phyloP scores from a whole-genome alignment of 1,284 basidiomycete species.

The Lignosus rhinocerotis region DNA sequence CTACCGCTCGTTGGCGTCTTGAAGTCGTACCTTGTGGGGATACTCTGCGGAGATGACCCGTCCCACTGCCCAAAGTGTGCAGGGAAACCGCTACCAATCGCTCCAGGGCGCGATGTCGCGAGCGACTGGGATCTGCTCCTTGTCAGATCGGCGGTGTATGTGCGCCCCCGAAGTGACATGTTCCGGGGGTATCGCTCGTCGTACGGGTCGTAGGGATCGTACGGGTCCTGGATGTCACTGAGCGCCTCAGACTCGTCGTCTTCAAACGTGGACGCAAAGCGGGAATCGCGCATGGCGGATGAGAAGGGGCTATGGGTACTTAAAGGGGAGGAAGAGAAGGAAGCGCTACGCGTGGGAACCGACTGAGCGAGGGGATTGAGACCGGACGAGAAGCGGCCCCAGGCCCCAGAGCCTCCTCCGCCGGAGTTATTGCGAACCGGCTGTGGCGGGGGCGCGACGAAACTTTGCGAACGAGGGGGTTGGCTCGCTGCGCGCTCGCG shows the following conservation, averaged over 20 bases:
- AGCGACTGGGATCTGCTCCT: conserved; percentile 77
- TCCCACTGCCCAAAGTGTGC: conserved; percentile 50
- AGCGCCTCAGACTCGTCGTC: conserved; percentile 69
- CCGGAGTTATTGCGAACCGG: conserved; percentile 51
- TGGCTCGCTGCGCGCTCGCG: conserved; percentile 68
- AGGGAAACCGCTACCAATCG: conserved; percentile 45
- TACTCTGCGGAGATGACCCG: conserved; percentile 54
- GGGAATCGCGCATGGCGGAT: conserved; percentile 62
- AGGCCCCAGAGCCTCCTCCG: conserved; percentile 42
- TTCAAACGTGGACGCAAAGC: conserved; percentile 68
- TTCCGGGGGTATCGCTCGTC: conserved; percentile 53
- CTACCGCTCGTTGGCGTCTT: conserved; percentile 56
- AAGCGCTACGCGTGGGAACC: conserved; percentile 62
- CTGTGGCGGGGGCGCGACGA: conserved; percentile 57
- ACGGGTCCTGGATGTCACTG: conserved; percentile 42
- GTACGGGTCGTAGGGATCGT: conserved; percentile 34
- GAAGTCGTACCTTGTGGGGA: conserved; percentile 58
- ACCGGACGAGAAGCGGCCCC: conserved; percentile 40
- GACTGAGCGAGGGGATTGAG: conserved; percentile 43
- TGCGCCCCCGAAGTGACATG: conserved; percentile 47
- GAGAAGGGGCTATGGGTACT: conserved; percentile 54
- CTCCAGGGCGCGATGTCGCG: conserved; percentile 56
- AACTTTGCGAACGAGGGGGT: conserved; percentile 55
- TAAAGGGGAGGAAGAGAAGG: conserved; percentile 51
- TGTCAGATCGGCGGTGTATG: conserved; percentile 57